Base-by-base conservation (phyloP, 169 alveolate species). In the Perkinsus olseni region DNA sequence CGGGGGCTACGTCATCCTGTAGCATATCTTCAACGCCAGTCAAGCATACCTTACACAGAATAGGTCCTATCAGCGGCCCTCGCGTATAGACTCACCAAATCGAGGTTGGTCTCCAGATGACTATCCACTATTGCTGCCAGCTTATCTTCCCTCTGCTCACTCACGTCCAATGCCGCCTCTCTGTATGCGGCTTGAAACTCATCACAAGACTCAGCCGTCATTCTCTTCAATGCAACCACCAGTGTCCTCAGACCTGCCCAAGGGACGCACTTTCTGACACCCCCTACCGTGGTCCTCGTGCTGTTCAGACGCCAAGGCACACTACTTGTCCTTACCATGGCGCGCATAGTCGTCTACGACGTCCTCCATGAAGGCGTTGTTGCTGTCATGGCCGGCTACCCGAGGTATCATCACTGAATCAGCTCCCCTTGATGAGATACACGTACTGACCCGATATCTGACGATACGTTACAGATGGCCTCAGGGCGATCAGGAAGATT, bases 1-100 rank as follows among this genome's bases (percentile, higher is more conserved):
- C 98, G 50, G 94, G 92, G 24, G 97, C 98, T 0, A 99, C 99
- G 74, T 98, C 99, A 92, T 97, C 98, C 96, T 97, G 92, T 92
- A 99, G 97, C 96, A 97, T 98, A 95, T 99, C 99, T 96, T 99
- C 99, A 4, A 99, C 99, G 31, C 99, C 99, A 4, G 99, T 98
- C 28, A 98, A 97, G 38, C 82, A 62, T 8, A 62, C 82, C 82
- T 62, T 21, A 4, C 82, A 62, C 28, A 13, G 34, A 28, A 0
- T 62, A 8, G 31, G 17, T 13, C 82, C 0, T 24, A 28, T 4
- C 82, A 62, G 17, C 34, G 31, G 31, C 17, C 34, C 37, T n/a
- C 8, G 1, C 82, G 82, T 40, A 6, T 6, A 3, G 50, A 40
- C 98, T 99, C 38, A 98, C 96, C 92, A 97, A 97, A 51, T 97